phyloP scores from a whole-genome alignment of 345 rosid species.

The Nasturtium officinale region DNA sequence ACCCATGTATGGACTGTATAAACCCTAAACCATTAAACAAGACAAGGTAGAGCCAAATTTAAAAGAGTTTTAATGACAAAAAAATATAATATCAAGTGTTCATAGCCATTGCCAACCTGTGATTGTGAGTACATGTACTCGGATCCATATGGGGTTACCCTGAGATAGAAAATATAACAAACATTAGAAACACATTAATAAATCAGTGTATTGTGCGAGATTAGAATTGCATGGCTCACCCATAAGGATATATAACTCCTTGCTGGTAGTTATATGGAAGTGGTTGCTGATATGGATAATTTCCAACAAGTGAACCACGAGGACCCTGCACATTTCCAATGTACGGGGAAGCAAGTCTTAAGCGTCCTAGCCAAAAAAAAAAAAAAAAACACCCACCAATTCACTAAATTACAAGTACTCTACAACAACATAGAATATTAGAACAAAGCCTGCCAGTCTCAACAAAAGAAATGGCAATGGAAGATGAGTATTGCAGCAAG shows the following conservation, averaged over 20 bases:
- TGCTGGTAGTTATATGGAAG: slow-evolving; percentile 73
- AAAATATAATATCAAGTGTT: slow-evolving; percentile 17
- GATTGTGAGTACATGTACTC: slow-evolving; percentile 70
- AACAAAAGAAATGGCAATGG: slow-evolving; percentile 7
- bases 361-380: slow-evolving; percentile 53
- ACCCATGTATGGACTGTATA: slow-evolving; percentile 66
- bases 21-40: slow-evolving; percentile 51
- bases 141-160: slow-evolving; percentile 77
- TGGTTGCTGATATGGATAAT: slow-evolving; percentile 79
- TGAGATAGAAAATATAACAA: slow-evolving; percentile 38
- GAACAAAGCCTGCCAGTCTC: slow-evolving; percentile 3
- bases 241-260: slow-evolving; percentile 77
- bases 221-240: slow-evolving; percentile 57
- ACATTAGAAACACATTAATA: neutral
- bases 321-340: slow-evolving; percentile 61
- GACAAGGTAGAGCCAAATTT: neutral
- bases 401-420: slow-evolving; percentile 23
- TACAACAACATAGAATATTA: neutral
- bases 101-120: slow-evolving; percentile 56
- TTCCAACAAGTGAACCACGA: slow-evolving; percentile 64
- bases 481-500: slow-evolving; percentile 16
- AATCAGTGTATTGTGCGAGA: slow-evolving; percentile 4
- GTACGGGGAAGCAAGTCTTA: slow-evolving; percentile 65
- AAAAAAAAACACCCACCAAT: slow-evolving; percentile 11
- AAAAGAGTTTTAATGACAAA: neutral